Evolutionary conservation across 495 filamentous ascomycete genomes (phyloP), one percentile per base, ranked within the genome.

Genomic region (Annulohypoxylon bovei): DNA sequence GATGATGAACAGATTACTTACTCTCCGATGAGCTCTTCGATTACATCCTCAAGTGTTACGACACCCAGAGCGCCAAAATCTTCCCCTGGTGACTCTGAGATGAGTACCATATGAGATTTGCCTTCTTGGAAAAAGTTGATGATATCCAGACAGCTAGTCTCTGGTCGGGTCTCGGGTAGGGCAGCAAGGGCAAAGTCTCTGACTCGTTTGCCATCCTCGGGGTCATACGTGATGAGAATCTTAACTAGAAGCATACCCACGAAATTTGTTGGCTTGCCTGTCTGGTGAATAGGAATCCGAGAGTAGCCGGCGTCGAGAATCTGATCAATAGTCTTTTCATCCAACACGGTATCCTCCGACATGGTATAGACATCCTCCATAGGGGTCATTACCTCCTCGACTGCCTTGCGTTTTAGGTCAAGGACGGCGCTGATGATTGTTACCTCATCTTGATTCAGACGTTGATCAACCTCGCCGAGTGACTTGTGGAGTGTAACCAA

Each of bases 41-140:
- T 98, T 9, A 98, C 96, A 81, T 99, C 95, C 79, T 99, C 95
- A 2, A 99, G 81, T 0, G 95, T 99, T 9, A 98, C 92, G 1
- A 99, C 95, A 22, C 95, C 95, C 14, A 97, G 81, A 1, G 94
- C 93, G 37, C 95, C 95, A 65, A 91, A 88, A 74, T 96, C 89
- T 67, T 96, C 91, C 11, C 95, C 93, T 1, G 95, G 95, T 63
- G 84, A 89, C 70, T 97, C 92, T 6, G 94, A 97, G 8, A 98
- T 94, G 25, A 99, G 85, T 8, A 98, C 95, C 96, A 99, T 98
- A 79, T 99, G 95, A 8, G 93, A 97, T 77, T 98, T 98, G 56
- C 95, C 95, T 81, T 99, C 95, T 77, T 99, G 95, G 82, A 99
- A 99, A 81, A 97, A 99, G 81, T 99, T 99, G 77, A 99, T 91